phyloP scores from a whole-genome alignment of 2,329 filamentous ascomycete genomes.

The Setomelanomma holmii region DNA sequence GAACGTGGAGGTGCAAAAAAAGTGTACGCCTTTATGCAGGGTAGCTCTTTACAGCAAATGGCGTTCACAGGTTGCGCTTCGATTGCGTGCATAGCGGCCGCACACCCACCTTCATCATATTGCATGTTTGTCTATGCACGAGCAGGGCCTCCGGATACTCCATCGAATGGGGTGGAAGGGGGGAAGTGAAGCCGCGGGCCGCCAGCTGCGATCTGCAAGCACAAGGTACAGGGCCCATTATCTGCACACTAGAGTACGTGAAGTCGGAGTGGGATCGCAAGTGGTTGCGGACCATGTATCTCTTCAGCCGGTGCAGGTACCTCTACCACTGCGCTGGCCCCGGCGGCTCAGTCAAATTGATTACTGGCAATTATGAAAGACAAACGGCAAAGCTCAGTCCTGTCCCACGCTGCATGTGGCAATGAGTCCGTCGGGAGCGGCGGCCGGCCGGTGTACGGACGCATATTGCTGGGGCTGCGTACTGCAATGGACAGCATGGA shows the following conservation, averaged over 20 bases:
- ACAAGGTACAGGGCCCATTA: slow-evolving; percentile 41
- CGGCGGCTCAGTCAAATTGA: slow-evolving; percentile 41
- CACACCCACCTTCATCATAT: slow-evolving; percentile 29
- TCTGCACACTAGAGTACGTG: slow-evolving; percentile 23
- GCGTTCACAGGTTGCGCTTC: slow-evolving; percentile 24
- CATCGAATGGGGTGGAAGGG: slow-evolving; percentile 32
- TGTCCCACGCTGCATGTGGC: slow-evolving; percentile 29
- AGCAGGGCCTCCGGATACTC: slow-evolving; percentile 32
- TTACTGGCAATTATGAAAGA: slow-evolving; percentile 35
- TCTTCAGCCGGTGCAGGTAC: slow-evolving; percentile 48
- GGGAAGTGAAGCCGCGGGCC: slow-evolving; percentile 43
- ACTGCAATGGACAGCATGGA: slow-evolving; percentile 8
- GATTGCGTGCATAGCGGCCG: slow-evolving; percentile 40
- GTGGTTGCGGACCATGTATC: slow-evolving; percentile 39
- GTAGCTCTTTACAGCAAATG: slow-evolving; percentile 20
- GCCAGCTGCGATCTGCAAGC: slow-evolving; percentile 46
- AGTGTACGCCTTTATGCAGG: slow-evolving; percentile 25
- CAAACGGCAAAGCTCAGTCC: slow-evolving; percentile 22
- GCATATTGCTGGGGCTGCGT: slow-evolving; percentile 23
- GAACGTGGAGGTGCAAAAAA: not conserved
- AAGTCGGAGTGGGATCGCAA: slow-evolving; percentile 38
- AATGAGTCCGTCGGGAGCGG: slow-evolving; percentile 32
- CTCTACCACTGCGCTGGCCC: slow-evolving; percentile 26
- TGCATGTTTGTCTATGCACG: slow-evolving; percentile 35
- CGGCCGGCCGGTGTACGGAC: slow-evolving; percentile 22